phyloP scores from a whole-genome alignment of 345 rosid genomes.

The Geranium brycei region DNA sequence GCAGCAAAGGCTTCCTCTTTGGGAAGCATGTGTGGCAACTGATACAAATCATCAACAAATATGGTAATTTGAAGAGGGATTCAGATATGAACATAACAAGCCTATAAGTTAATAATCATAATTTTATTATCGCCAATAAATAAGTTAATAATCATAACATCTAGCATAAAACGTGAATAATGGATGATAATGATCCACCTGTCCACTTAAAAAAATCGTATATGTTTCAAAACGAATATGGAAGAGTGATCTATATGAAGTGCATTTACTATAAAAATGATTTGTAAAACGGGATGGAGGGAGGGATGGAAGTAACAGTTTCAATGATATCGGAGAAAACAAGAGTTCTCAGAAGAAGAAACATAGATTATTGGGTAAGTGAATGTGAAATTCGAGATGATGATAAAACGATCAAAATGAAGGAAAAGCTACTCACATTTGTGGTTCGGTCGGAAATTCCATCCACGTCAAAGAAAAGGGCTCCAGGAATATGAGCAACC shows the following conservation, averaged over 20 bases:
- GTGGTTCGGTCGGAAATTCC: slow-evolving; percentile 72
- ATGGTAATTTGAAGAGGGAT: not conserved
- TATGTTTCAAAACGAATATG: too few species aligned
- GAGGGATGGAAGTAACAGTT: too few species aligned
- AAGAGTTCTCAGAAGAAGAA: not conserved
- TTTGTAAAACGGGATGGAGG: not conserved
- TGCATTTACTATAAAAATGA: not conserved
- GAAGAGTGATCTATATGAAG: too few species aligned
- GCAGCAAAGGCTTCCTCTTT: slow-evolving; percentile 96
- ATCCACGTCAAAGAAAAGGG: slow-evolving; percentile 93
- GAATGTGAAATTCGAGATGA: not conserved
- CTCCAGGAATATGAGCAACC: slow-evolving; percentile 98
- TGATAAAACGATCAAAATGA: not conserved
- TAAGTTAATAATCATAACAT: not conserved
- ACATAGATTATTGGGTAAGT: too few species aligned
- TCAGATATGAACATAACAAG: not conserved
- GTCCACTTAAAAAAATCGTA: too few species aligned
- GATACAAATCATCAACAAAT: slow-evolving; percentile 14
- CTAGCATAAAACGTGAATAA: too few species aligned
- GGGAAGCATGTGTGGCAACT: slow-evolving; percentile 98
- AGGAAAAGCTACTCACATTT: slow-evolving; percentile 36
- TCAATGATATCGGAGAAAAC: not conserved
- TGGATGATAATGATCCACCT: too few species aligned
- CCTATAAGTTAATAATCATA: not conserved
- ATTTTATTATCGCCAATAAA: not conserved